A percentile compares a stretch with the other conserved stretches of the same genome.
phyloP scores from a whole-genome alignment of 2,329 filamentous ascomycete genomes.

The Cladosporium halotolerans region DNA sequence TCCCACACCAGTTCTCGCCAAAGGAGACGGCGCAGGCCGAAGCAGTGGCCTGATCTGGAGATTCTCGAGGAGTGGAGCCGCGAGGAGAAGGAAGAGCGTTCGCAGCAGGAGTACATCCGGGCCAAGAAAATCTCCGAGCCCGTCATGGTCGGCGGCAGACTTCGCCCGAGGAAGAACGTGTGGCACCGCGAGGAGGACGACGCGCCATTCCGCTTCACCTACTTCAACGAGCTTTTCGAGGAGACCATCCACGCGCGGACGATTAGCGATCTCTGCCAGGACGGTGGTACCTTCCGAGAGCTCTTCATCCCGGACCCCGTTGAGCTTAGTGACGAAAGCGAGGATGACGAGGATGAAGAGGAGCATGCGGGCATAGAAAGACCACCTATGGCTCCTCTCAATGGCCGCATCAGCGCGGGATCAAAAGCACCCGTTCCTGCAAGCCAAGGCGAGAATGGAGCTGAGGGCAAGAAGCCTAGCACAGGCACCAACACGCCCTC shows the following conservation, averaged over 20 bases:
- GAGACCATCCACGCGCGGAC: conserved; percentile 95
- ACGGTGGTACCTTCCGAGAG: conserved; percentile 75
- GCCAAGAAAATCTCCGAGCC: conserved; percentile 92
- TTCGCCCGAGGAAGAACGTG: conserved; percentile 68
- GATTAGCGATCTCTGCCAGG: conserved; percentile 85
- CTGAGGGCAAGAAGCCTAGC: conserved; percentile 26
- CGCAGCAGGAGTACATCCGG: conserved; percentile 62
- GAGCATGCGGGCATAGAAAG: conserved; percentile 30
- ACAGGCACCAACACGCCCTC: conserved; percentile 48
- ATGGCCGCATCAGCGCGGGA: conserved; percentile 8
- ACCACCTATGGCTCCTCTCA: conserved; percentile 24
- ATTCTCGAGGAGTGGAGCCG: conserved; percentile 84
- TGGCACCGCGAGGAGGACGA: conserved; percentile 91
- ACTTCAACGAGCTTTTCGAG: conserved; percentile 96
- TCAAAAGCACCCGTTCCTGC: background rate
- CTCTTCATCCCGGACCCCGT: conserved; percentile 86
- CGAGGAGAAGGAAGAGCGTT: conserved; percentile 82
- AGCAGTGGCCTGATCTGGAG: conserved; percentile 79
- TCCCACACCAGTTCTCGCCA: conserved; percentile 13
- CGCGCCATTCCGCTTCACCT: conserved; percentile 89
- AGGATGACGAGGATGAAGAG: conserved; percentile 54
- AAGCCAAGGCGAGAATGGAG: conserved; percentile 13
- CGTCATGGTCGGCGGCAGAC: conserved; percentile 79
- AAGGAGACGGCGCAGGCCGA: conserved; percentile 52
- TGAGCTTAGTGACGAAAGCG: conserved; percentile 60